Evolutionary conservation across 2,329 filamentous ascomycete species (phyloP).

Genomic region (Pseudopyrenochaeta lycopersici): DNA sequence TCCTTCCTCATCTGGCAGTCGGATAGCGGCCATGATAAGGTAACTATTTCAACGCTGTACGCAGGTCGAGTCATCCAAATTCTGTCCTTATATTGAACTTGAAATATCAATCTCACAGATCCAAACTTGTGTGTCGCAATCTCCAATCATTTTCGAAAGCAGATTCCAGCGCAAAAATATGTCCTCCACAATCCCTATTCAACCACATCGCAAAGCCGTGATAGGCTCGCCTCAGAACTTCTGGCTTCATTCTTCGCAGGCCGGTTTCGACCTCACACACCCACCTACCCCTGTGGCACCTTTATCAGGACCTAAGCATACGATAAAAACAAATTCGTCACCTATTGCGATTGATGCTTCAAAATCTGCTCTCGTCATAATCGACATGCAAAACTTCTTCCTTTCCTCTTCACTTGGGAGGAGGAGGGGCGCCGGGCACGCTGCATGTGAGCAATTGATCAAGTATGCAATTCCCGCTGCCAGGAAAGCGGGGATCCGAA

Average conservation of each 20-base stretch:
- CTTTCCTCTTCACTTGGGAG: conserved; percentile 55
- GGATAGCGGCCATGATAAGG: too few relatives aligned
- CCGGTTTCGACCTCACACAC: conserved; percentile 17
- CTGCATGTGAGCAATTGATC: conserved; percentile 41
- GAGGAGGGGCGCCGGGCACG: conserved; percentile 26
- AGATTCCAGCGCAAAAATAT: not conserved
- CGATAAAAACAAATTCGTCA: conserved; percentile 2
- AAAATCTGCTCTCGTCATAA: conserved; percentile 59
- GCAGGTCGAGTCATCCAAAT: too few relatives aligned
- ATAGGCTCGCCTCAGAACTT: conserved; percentile 46
- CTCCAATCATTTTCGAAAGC: too few relatives aligned
- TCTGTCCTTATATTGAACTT: too few relatives aligned
- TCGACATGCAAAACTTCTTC: conserved; percentile 66
- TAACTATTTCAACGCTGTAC: too few relatives aligned
- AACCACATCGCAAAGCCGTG: conserved; percentile 41
- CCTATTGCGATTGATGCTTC: conserved; percentile 46
- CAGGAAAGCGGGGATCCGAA: conserved; percentile 47
- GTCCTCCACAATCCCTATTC: conserved; percentile 4
- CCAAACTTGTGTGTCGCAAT: too few relatives aligned
- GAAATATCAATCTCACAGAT: too few relatives aligned
- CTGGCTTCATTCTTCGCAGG: conserved; percentile 6
- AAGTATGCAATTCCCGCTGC: conserved; percentile 50
- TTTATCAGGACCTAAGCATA: conserved; percentile 6
- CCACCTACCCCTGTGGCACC: conserved; percentile 4
- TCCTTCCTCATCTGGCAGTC: not conserved